Percentiles rank a stretch among this genome's conserved stretches.
Conservation (phyloP, 1,284 basidiomycete genomes). For the Cryptococcus sp. region DNA sequence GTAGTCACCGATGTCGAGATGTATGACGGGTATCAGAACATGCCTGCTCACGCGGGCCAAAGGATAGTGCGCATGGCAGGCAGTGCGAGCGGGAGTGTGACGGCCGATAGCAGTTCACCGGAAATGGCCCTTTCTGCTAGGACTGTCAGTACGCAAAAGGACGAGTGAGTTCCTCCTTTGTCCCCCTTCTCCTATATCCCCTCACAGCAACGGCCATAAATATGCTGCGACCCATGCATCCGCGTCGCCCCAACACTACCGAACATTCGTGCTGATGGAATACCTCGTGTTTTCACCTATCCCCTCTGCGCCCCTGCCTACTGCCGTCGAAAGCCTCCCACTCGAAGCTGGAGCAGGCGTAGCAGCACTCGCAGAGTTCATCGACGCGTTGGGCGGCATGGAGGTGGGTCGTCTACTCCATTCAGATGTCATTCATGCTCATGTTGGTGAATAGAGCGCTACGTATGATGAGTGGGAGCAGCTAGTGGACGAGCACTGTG, state of each 20-base stretch:
- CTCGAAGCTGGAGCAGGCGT: background rate
- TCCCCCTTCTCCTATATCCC: background rate
- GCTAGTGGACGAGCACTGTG: slow-evolving; percentile 15
- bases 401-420: background rate
- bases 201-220: background rate
- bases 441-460: slow-evolving; percentile 3
- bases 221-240: background rate
- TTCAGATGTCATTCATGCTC: too few species aligned
- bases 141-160: background rate
- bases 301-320: slow-evolving; percentile 4
- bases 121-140: too few species aligned
- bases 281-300: slow-evolving; percentile 24
- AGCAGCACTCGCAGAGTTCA: background rate
- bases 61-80: too few species aligned
- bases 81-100: too few species aligned
- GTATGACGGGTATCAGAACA: slow-evolving; percentile 3
- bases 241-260: background rate
- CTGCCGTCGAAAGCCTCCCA: background rate
- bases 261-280: slow-evolving; percentile 18
- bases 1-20: slow-evolving; percentile 8
- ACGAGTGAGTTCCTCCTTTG: background rate
- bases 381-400: background rate
- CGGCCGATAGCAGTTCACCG: too few species aligned
- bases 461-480: slow-evolving; percentile 13
- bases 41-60: background rate